A percentile compares a stretch with the other conserved stretches of the same genome.
phyloP scores from a whole-genome alignment of 257 asterid species.

The Schizonepeta tenuifolia region DNA sequence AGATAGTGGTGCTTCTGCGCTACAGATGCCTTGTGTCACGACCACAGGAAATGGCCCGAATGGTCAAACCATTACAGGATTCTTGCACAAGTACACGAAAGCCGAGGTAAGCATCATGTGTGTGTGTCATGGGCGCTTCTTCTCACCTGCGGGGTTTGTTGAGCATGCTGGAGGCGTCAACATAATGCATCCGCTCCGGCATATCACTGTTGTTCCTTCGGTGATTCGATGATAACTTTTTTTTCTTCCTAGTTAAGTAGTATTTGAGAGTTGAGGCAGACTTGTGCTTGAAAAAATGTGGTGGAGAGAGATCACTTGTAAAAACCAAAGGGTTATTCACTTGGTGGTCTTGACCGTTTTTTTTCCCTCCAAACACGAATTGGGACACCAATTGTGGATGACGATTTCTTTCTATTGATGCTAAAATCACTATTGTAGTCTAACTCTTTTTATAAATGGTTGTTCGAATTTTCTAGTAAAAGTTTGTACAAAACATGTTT shows the following conservation, averaged over 20 bases:
- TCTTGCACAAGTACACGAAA: slow-evolving; percentile 54
- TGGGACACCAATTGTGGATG: not conserved
- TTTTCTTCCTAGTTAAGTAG: not conserved
- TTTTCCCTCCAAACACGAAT: not conserved
- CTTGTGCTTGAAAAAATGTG: not conserved
- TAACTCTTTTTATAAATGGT: not conserved
- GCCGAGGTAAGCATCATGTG: slow-evolving; percentile 60
- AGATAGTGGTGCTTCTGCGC: not conserved
- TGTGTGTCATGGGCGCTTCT: slow-evolving; percentile 61
- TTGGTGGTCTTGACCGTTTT: not conserved
- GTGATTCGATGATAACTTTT: slow-evolving; percentile 5
- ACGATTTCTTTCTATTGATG: not conserved
- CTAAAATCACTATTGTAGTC: not conserved
- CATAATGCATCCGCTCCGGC: slow-evolving; percentile 55
- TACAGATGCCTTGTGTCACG: slow-evolving; percentile 55
- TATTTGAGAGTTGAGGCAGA: not conserved
- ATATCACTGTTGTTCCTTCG: slow-evolving; percentile 52
- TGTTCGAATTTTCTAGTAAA: not conserved
- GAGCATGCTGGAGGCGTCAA: slow-evolving; percentile 73
- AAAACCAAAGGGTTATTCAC: slow-evolving; percentile 5
- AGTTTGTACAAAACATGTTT: not conserved
- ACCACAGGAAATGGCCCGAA: slow-evolving; percentile 69
- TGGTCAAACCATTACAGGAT: slow-evolving; percentile 58
- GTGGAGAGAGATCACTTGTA: not conserved
- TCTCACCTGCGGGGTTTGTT: slow-evolving; percentile 66